Evolutionary conservation across 1,284 basidiomycete species (phyloP), one percentile per base, ranked within the genome.

Genomic region (Tylopilus sp.): DNA sequence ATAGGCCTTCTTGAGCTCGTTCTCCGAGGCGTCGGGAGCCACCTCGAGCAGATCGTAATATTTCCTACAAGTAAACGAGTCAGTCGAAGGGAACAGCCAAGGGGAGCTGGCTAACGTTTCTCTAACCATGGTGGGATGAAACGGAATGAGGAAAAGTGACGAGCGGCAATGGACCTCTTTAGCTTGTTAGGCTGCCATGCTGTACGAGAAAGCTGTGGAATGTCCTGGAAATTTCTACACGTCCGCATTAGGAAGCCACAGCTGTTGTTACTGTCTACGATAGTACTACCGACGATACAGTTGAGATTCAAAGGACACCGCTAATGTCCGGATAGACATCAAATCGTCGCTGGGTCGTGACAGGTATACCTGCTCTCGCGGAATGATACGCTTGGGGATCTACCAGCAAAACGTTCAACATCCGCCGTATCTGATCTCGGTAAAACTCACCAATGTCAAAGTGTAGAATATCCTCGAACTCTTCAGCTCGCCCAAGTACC

Each of bases 1-100:
- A 75, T 94, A 96, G 29, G 92, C 92, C 72, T 94, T 94, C 78
- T 94, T 95, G 69, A 96, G 81, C 57, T 94, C 89, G 52, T 77
- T 69, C 55, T 93, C 88, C 45, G 83, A 83, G 46, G 87, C 91
- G 60, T 79, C 78, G 50, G 87, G 81, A n/a, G 80, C 61, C 36
- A 87, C 88, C 58, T 91, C 89, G 40, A 94, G 80, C 57, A 94
- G 79, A 73, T 93, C 88, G 73, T 94, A 94, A 73, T 81, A 91
- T 83, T 92, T 90, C 65, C 90, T 91, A 45, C 17, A 48, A 28
- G 34, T 7, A 30, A 48, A 40, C 26, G 21, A 33, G 47, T 67
- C 46, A 44, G 48, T 29, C 46, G 49, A 33, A 35, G 26, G n/a
- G 18, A 49, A 28, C 29, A 26, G 35, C 18, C 31, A 54, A 43